Percentiles rank a stretch among this genome's conserved stretches.
These are phyloP conservation scores for Rhodomyrtus tomentosa DNA, from an alignment of 345 rosid species.

Conservation along the genomic window DNA sequence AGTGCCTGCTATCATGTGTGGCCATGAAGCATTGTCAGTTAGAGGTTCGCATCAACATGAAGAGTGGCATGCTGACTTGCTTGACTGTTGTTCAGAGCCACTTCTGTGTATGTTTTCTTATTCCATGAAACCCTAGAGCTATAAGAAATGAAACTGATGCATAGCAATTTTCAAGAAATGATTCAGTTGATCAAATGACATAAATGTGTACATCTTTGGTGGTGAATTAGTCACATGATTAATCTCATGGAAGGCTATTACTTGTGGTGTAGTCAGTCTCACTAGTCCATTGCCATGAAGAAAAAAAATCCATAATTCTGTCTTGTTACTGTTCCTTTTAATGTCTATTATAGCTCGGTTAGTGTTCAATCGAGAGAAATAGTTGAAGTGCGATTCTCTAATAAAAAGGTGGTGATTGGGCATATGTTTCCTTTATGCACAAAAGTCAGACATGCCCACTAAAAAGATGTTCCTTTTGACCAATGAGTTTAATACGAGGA, in stretches of 20 bases:
- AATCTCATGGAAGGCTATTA: not conserved
- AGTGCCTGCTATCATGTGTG: conserved; percentile 51
- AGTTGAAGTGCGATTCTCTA: not conserved
- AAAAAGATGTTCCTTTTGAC: not conserved
- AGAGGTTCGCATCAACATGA: conserved; percentile 35
- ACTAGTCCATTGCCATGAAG: not conserved
- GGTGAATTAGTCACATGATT: not conserved
- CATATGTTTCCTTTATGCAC: not conserved
- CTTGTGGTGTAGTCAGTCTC: not conserved
- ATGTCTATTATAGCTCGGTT: not conserved
- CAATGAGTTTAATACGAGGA: not conserved
- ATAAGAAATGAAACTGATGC: not conserved
- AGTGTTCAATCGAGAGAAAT: not conserved
- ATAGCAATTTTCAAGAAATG: not conserved
- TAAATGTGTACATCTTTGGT: not conserved
- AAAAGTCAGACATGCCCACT: not conserved
- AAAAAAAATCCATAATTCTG: not conserved
- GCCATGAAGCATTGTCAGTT: conserved; percentile 53
- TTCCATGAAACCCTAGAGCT: not conserved
- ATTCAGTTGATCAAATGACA: not conserved
- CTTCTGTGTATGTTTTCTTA: conserved; percentile 48
- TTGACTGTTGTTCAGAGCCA: conserved; percentile 86
- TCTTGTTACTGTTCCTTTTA: not conserved
- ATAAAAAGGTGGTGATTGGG: not conserved
- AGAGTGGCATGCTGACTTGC: conserved; percentile 85